These are phyloP conservation scores for Metschnikowia orientalis DNA, from an alignment of 805 yeast genomes.

Conservation along the genomic window DNA sequence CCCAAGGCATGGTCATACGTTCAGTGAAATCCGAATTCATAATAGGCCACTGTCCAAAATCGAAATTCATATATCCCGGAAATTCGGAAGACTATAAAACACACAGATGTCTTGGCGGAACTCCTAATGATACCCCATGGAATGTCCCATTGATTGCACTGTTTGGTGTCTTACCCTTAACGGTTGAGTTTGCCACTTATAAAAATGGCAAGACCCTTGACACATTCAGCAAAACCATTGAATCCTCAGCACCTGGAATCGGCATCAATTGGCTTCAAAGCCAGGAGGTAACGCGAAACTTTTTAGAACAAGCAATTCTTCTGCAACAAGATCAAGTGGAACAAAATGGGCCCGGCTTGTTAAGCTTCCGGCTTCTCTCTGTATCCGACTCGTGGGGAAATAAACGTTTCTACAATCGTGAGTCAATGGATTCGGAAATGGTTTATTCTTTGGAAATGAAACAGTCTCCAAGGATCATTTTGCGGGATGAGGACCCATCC, in stretches of 20 bases:
- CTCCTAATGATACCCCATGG: constrained; percentile 40
- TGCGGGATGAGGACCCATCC: constrained; percentile 20
- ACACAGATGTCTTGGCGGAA: constrained; percentile 51
- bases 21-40: constrained; percentile 57
- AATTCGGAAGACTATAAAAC: constrained; percentile 17
- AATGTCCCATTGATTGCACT: constrained; percentile 47
- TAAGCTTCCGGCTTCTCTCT: constrained; percentile 34
- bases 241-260: constrained; percentile 20
- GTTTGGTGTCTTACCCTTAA: constrained; percentile 71
- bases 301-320: constrained; percentile 33
- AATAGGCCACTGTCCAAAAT: constrained; percentile 76
- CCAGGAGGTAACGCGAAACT: constrained; percentile 26
- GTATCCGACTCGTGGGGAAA: constrained; percentile 34
- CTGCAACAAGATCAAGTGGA: constrained; percentile 23
- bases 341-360: constrained; percentile 17
- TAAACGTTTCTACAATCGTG: constrained; percentile 31
- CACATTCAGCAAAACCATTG: constrained; percentile 23
- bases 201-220: constrained; percentile 24
- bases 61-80: constrained; percentile 43
- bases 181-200: constrained; percentile 23
- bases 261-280: constrained; percentile 15
- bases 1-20: constrained; percentile 55
- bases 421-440: constrained; percentile 34
- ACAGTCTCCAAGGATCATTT: constrained; percentile 22
- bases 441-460: constrained; percentile 27